Evolutionary conservation across 164 flowering plant species (phyloP).

Genomic region (Platanus orientalis): DNA sequence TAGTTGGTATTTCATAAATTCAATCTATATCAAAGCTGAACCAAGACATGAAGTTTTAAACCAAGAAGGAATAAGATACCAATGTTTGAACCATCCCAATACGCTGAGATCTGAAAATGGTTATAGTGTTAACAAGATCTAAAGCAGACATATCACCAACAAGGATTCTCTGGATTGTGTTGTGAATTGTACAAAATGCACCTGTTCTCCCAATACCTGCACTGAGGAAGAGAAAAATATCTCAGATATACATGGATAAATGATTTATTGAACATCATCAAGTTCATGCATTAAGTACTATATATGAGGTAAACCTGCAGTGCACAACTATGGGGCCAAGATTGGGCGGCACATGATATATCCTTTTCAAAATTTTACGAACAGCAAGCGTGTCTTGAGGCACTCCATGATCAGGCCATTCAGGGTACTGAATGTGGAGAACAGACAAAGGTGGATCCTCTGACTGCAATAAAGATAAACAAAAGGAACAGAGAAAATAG

Average conservation of each 20-base stretch:
- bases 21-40: background rate
- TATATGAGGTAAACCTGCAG: conserved; percentile 68
- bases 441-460: conserved; percentile 67
- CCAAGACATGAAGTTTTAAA: conserved; percentile 2
- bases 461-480: conserved; percentile 38
- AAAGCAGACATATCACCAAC: conserved; percentile 87
- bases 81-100: conserved; percentile 93
- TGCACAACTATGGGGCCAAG: conserved; percentile 95
- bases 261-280: conserved; percentile 1
- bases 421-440: conserved; percentile 85
- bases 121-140: conserved; percentile 60
- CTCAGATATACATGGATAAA: conserved; percentile 17
- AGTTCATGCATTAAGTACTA: background rate
- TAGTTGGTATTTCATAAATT: too few relatives aligned
- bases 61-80: conserved; percentile 36
- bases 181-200: conserved; percentile 78
- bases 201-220: conserved; percentile 99
- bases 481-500: background rate
- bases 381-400: conserved; percentile 67
- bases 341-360: conserved; percentile 48
- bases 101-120: conserved; percentile 78
- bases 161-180: conserved; percentile 87
- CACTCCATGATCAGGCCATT: conserved; percentile 99
- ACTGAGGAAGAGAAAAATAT: conserved; percentile 41
- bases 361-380: conserved; percentile 73